Evolutionary conservation across 805 yeast genomes (phyloP).

Genomic region (Lachancea kluyveri): DNA sequence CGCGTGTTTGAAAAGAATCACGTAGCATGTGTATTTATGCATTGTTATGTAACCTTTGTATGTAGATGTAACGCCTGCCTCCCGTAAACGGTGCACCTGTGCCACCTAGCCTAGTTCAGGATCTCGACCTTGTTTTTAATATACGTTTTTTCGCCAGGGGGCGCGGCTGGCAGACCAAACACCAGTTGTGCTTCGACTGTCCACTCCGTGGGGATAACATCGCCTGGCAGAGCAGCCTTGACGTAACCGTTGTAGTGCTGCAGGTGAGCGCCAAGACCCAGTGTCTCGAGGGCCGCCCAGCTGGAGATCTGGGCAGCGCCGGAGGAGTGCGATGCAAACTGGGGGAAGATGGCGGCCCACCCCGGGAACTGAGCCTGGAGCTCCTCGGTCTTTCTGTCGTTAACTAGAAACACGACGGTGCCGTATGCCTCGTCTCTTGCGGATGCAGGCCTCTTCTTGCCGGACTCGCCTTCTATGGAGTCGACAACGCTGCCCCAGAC

Average conservation of each 20-base stretch:
- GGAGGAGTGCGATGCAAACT: conserved; percentile 41
- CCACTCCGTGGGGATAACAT: conserved; percentile 38
- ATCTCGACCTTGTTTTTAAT: conserved; percentile 38
- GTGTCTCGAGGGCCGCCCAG: conserved; percentile 42
- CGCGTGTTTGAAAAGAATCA: conserved; percentile 24
- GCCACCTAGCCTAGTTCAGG: too few relatives aligned
- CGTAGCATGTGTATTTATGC: too few relatives aligned
- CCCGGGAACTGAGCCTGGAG: conserved; percentile 39
- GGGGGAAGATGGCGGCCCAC: conserved; percentile 40
- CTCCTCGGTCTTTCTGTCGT: conserved; percentile 33
- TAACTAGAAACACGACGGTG: conserved; percentile 44
- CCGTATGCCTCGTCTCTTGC: conserved; percentile 43
- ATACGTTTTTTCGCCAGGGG: conserved; percentile 36
- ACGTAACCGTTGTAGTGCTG: conserved; percentile 48
- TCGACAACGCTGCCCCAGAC: conserved; percentile 41
- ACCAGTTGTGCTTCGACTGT: conserved; percentile 43
- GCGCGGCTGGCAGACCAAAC: conserved; percentile 40
- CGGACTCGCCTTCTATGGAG: conserved; percentile 33
- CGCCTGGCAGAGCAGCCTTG: conserved; percentile 35
- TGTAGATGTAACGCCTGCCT: too few relatives aligned
- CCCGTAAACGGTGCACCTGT: too few relatives aligned
- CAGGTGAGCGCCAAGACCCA: conserved; percentile 44
- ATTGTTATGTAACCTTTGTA: too few relatives aligned
- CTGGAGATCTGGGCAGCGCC: conserved; percentile 46
- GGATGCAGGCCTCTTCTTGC: conserved; percentile 38